These are phyloP conservation scores for Mucor piriformis DNA, from an alignment of 371 early-diverging fungal species.

Conservation along the genomic window DNA sequence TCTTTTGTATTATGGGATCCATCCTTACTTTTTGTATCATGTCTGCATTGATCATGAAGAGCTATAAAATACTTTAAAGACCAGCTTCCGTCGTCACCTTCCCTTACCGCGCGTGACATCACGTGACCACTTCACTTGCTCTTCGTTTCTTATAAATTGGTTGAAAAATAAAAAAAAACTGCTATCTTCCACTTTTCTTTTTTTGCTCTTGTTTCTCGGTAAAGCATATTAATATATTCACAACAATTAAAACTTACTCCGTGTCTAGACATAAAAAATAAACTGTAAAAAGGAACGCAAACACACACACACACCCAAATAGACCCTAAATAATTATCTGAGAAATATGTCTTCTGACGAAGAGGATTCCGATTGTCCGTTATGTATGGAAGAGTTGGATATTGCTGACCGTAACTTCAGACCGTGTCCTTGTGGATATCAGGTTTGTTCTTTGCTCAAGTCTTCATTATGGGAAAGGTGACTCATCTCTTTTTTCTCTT, in stretches of 20 bases:
- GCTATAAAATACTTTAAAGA: conserved; percentile 34
- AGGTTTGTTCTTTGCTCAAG: conserved; percentile 56
- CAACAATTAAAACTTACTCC: not conserved
- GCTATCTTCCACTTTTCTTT: not conserved
- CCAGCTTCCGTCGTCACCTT: not conserved
- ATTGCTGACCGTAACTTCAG: conserved; percentile 92
- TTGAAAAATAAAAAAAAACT: not conserved
- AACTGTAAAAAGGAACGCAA: not conserved
- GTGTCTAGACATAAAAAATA: not conserved
- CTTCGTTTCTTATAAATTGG: not conserved
- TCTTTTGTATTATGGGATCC: conserved; percentile 57
- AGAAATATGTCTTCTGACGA: conserved; percentile 59
- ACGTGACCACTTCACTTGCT: not conserved
- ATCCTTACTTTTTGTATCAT: conserved; percentile 41
- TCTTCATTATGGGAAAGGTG: not conserved
- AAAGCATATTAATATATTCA: not conserved
- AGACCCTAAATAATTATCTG: not conserved
- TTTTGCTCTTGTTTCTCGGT: not conserved
- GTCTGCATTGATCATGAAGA: conserved; percentile 41
- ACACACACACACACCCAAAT: not conserved
- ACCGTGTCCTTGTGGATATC: conserved; percentile 97
- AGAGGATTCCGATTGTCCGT: conserved; percentile 93
- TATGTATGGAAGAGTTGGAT: conserved; percentile 98
- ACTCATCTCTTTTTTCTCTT: not conserved
- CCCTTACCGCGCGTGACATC: not conserved